Evolutionary conservation across 2,329 filamentous ascomycete species (phyloP), one percentile per base, ranked within the genome.

Genomic region (Cordyceps militaris): DNA sequence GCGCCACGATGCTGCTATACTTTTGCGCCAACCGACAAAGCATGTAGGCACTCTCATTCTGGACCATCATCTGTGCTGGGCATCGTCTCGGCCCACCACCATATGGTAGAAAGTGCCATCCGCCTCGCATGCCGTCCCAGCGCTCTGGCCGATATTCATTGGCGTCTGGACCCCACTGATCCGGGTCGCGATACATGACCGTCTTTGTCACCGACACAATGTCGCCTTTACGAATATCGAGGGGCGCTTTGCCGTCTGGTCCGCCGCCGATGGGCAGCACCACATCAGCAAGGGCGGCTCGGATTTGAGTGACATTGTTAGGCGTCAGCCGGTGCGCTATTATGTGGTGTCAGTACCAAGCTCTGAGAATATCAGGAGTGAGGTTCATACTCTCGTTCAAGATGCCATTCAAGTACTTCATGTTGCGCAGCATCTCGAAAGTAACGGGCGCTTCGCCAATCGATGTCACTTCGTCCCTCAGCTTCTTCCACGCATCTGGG

Each of bases 231-330:
- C 65, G 66, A 2, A 83, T 70, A 61, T 78, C 79, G 14, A 83
- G 62, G 0, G 80, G 79, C 1, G 70, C 69, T 23, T 64, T 67
- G 44, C 77, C 74, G 51, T 80, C 71, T 1, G 71, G 63, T 0
- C 80, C 80, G 34, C 80, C 80, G 40, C 81, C 81, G 0, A 69
- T 64, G 1, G 80, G 80, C 0, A 83, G 70, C 0, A 73, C 70
- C 1, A 79, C 80, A 64, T 81, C 77, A 11, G 60, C 57, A 1
- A 47, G 44, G 6, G 58, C 44, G 10, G 44, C 24, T 11, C 44
- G 44, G 7, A 47, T 21, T 16, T 47, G 44, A 5, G 44, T 47
- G 6, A 47, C 44, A 2, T 47, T 47, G 44, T 47, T 47, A 26
- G 44, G 44, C 7, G 32, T 47, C 16, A 47, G n/a, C 9, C 44